A percentile compares a stretch with the other conserved stretches of the same genome.
These are phyloP conservation scores for Metschnikowia rubicola DNA, from an alignment of 805 yeast species.

Conservation along the genomic window DNA sequence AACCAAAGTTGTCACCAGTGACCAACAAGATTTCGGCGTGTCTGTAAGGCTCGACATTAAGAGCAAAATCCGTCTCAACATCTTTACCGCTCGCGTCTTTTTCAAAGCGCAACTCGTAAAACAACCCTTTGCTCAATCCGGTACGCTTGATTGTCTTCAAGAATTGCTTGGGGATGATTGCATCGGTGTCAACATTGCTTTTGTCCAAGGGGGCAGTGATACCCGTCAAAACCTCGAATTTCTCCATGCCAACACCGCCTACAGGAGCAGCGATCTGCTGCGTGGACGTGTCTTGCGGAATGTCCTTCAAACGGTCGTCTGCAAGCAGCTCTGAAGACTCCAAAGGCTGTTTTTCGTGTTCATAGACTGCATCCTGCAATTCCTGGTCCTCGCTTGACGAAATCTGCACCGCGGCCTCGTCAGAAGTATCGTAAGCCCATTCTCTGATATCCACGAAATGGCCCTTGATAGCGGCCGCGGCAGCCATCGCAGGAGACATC, in stretches of 20 bases:
- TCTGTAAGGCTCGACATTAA: conserved; percentile 82
- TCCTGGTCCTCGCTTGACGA: conserved; percentile 45
- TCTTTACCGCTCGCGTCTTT: conserved; percentile 66
- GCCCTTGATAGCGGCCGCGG: conserved; percentile 94
- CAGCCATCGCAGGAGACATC: conserved; percentile 99
- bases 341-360: conserved; percentile 63
- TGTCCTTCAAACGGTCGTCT: conserved; percentile 52
- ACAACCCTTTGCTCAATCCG: conserved; percentile 82
- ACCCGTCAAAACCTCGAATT: conserved; percentile 73
- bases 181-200: conserved; percentile 97
- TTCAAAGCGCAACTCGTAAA: conserved; percentile 81
- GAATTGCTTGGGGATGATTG: conserved; percentile 97
- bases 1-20: conserved; percentile 96
- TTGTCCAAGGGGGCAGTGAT: conserved; percentile 91
- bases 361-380: conserved; percentile 66
- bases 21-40: conserved; percentile 80
- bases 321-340: conserved; percentile 52
- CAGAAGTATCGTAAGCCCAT: conserved; percentile 55
- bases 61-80: conserved; percentile 81
- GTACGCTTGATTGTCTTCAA: conserved; percentile 97
- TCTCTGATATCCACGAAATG: conserved; percentile 88
- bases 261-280: background rate
- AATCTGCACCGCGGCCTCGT: conserved; percentile 57
- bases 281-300: conserved; percentile 44
- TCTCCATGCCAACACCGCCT: conserved; percentile 57